Conservation (phyloP, 768 basidiomycete genomes). For the Psilocybe cyanescens region DNA sequence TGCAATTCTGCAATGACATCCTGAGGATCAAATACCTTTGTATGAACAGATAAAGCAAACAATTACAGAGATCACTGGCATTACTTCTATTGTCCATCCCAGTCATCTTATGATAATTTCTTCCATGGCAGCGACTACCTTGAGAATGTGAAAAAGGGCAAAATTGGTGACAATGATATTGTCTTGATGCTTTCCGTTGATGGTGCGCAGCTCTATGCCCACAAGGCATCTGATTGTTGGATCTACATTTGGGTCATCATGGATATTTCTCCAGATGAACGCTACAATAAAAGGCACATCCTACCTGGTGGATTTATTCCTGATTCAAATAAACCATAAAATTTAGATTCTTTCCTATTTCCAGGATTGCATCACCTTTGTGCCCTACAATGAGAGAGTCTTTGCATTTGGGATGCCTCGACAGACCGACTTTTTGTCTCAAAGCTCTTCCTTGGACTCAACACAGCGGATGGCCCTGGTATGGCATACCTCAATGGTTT, state of each 20-base stretch:
- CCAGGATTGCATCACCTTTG: conserved; percentile 35
- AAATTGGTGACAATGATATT: too few species aligned
- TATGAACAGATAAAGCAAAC: too few species aligned
- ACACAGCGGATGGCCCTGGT: conserved; percentile 32
- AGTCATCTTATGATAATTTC: too few species aligned
- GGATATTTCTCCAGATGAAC: conserved; percentile 28
- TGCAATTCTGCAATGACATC: too few species aligned
- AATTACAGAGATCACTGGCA: too few species aligned
- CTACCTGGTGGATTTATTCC: conserved; percentile 25
- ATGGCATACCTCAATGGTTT: conserved; percentile 30
- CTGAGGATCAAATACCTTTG: too few species aligned
- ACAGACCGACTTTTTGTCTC: background rate
- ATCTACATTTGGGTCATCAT: conserved; percentile 42
- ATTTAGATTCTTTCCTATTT: conserved; percentile 37
- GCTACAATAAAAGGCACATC: conserved; percentile 29
- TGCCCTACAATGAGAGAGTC: conserved; percentile 32
- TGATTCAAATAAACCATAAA: conserved; percentile 37
- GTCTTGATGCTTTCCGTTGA: too few species aligned
- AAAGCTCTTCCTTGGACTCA: conserved; percentile 7
- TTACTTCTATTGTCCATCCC: too few species aligned
- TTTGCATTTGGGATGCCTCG: conserved; percentile 27
- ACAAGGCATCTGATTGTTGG: conserved; percentile 43
- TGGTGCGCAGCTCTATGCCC: conserved; percentile 34
- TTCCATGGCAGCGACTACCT: too few species aligned
- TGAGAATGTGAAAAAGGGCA: too few species aligned